A percentile compares a stretch with the other conserved stretches of the same genome.
Evolutionary conservation across 2,329 filamentous ascomycete species (phyloP).

Genomic region (Aureobasidium pullulans): DNA sequence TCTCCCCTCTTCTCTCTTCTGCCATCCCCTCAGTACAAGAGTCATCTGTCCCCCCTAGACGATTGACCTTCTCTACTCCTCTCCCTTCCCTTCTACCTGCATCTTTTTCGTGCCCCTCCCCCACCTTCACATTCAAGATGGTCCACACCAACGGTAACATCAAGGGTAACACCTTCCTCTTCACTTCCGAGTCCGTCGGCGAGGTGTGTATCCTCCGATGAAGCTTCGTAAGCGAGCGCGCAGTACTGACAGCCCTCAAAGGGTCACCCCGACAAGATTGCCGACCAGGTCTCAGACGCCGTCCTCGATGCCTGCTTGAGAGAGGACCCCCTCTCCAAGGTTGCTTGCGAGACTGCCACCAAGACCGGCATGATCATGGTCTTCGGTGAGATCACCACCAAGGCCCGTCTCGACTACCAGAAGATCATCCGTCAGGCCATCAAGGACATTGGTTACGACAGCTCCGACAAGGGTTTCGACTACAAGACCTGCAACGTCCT

Average conservation of each 20-base stretch:
- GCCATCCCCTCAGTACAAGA: slow-evolving; percentile 1
- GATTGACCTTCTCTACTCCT: slow-evolving; percentile 9
- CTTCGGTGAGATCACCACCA: slow-evolving; percentile 97
- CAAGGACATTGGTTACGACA: slow-evolving; percentile 98
- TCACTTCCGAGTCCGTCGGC: slow-evolving; percentile 47
- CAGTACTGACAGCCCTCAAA: slow-evolving; percentile 17
- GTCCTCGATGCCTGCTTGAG: slow-evolving; percentile 95
- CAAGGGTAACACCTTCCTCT: slow-evolving; percentile 27
- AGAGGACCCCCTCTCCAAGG: slow-evolving; percentile 93
- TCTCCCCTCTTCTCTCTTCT: slow-evolving; percentile 5
- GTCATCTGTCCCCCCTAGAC: neutral
- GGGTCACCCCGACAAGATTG: slow-evolving; percentile 30
- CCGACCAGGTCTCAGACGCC: slow-evolving; percentile 94
- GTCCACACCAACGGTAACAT: slow-evolving; percentile 19
- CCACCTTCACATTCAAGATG: slow-evolving; percentile 14
- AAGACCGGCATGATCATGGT: slow-evolving; percentile 99
- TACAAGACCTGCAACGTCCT: slow-evolving; percentile 99
- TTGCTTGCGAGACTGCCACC: slow-evolving; percentile 97
- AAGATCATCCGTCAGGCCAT: slow-evolving; percentile 89
- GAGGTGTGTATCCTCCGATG: slow-evolving; percentile 34
- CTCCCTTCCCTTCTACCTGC: slow-evolving; percentile 12
- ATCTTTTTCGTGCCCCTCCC: slow-evolving; percentile 10
- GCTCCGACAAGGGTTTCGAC: slow-evolving; percentile 96
- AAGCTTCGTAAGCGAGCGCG: neutral
- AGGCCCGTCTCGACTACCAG: slow-evolving; percentile 94